Evolutionary conservation across 2,329 filamentous ascomycete genomes (phyloP), one percentile per base, ranked within the genome.

Genomic region (Trichoderma koningiopsis): DNA sequence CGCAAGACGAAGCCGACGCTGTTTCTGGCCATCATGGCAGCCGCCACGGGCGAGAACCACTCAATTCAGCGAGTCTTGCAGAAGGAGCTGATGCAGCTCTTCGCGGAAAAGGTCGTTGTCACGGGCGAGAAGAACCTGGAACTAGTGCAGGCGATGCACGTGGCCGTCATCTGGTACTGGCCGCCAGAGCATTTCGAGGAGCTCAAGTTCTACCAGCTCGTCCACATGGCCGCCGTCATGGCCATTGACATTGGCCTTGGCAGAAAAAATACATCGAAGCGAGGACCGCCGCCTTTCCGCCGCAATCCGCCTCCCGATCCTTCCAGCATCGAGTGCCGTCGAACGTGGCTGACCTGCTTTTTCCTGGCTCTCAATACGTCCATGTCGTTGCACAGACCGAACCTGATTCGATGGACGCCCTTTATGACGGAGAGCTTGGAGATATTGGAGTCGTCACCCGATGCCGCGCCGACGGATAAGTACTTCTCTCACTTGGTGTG

Each of bases 161-260:
- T 97, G 4, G 85, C 88, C 7, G 88, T 90, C n/a, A 86, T 94
- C 24, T 97, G 93, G 92, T 96, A 97, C 78, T 89, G 89, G 77
- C 92, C 93, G 19, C 93, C 93, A 0, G 90, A 95, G 73, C 87
- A 92, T 74, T 92, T 92, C 70, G 92, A 96, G 75, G 91, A 96
- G 80, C 88, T 95, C 75, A 96, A 96, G 77, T 96, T 96, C 78
- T 97, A 96, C 80, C 92, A 95, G 81, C 86, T 96, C 72, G 89
- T 93, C 57, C 92, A 97, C 77, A 88, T 93, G 76, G 91, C 92
- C 2, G 90, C 90, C 59, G 87, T 93, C 73, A 92, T 97, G 89
- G 91, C 91, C 31, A 89, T 96, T 67, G 93, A 97, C 74, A 86
- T 97, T 40, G 93, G 93, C 0, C 86, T 97, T 7, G 92, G 90